Evolutionary conservation across 768 basidiomycete species (phyloP), one percentile per base, ranked within the genome.

Genomic region (Rhodotorula paludigena): DNA sequence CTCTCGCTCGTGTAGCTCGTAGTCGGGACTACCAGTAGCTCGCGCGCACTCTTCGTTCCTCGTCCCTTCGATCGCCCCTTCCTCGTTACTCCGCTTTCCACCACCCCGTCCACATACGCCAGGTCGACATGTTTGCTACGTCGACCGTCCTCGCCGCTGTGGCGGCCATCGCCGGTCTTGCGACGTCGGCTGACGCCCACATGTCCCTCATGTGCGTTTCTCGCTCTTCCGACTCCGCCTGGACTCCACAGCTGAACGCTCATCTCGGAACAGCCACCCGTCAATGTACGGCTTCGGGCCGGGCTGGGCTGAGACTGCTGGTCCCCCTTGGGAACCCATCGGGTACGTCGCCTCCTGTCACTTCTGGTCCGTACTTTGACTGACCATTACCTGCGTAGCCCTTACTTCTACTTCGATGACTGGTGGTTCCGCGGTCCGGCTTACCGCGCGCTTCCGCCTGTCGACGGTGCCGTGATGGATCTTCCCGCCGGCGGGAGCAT

Each of bases 361-460:
- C n/a, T n/a, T n/a, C n/a, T n/a, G n/a, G n/a, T n/a, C n/a, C n/a
- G n/a, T n/a, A n/a, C n/a, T n/a, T n/a, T n/a, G n/a, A n/a, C n/a
- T n/a, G n/a, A n/a, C n/a, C n/a, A n/a, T n/a, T n/a, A n/a, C n/a
- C n/a, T n/a, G n/a, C n/a, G n/a, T n/a, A n/a, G n/a, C n/a, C 66
- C 66, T 0, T 38, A 33, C 39, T 45, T 45, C 28, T 32, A n/a
- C 7, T 12, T 21, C 23, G 60, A 67, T 44, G 48, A 62, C n/a
- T 67, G 66, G 66, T 72, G 70, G 71, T 72, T 72, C 60, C 63
- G 71, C 9, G 70, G 70, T 12, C 70, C 70, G 3, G 52, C 36
- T 14, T 60, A n/a, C 36, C 48, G 70, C 2, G 36, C 35, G 1
- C 55, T 67, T 23, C 60, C 54, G 36, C 70, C 28, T 0, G 33